Percentiles rank a stretch among this genome's conserved stretches.
These are phyloP conservation scores for Paecilomyces formosus DNA, from an alignment of 2,329 filamentous ascomycete species.

Conservation along the genomic window DNA sequence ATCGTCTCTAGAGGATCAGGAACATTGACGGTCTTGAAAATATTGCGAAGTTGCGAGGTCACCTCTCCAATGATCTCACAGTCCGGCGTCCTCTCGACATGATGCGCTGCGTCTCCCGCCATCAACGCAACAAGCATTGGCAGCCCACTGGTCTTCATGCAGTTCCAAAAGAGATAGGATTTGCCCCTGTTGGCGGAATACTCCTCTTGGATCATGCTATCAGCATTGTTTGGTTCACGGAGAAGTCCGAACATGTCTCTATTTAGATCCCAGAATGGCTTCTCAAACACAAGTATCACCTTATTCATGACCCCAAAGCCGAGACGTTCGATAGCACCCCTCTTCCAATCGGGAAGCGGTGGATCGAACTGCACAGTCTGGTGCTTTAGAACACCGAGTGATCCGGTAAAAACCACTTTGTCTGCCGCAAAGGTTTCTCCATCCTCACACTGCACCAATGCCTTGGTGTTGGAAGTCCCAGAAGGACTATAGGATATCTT, in stretches of 20 bases:
- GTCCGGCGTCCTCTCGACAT: slow-evolving; percentile 72
- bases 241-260: slow-evolving; percentile 92
- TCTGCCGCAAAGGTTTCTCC: slow-evolving; percentile 76
- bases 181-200: slow-evolving; percentile 75
- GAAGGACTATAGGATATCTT: slow-evolving; percentile 58
- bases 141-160: slow-evolving; percentile 78
- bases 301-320: slow-evolving; percentile 96
- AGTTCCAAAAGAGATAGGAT: slow-evolving; percentile 98
- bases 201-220: slow-evolving; percentile 70
- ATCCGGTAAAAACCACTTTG: slow-evolving; percentile 80
- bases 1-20: slow-evolving; percentile 78
- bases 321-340: slow-evolving; percentile 68
- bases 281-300: slow-evolving; percentile 80
- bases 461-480: slow-evolving; percentile 35
- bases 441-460: slow-evolving; percentile 66
- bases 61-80: slow-evolving; percentile 73
- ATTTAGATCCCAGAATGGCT: slow-evolving; percentile 82
- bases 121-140: slow-evolving; percentile 86
- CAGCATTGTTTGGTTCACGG: slow-evolving; percentile 60
- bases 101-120: slow-evolving; percentile 88
- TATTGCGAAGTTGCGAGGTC: slow-evolving; percentile 64
- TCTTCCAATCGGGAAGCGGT: slow-evolving; percentile 80
- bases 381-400: slow-evolving; percentile 83
- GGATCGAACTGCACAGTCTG: slow-evolving; percentile 78
- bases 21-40: slow-evolving; percentile 60